phyloP scores from a whole-genome alignment of 768 basidiomycete genomes.

The Leccinum boreale region DNA sequence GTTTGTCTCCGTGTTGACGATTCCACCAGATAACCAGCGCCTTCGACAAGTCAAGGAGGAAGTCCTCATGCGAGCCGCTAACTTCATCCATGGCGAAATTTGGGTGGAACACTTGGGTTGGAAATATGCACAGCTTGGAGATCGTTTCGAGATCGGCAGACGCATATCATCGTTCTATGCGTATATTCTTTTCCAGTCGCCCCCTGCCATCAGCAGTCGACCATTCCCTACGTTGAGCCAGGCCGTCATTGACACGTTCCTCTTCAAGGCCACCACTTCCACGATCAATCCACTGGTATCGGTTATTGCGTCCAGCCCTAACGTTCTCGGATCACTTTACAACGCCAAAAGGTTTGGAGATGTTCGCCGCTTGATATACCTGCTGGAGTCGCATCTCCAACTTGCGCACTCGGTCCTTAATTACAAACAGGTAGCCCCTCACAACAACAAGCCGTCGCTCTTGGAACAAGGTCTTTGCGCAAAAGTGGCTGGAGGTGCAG shows the following conservation, averaged over 20 bases:
- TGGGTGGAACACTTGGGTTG: slow-evolving; percentile 86
- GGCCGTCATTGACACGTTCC: slow-evolving; percentile 64
- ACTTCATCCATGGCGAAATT: slow-evolving; percentile 80
- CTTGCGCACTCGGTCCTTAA: slow-evolving; percentile 62
- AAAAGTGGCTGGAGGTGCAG: slow-evolving; percentile 48
- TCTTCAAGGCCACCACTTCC: slow-evolving; percentile 73
- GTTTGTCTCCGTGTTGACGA: slow-evolving; percentile 44
- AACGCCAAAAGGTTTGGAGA: slow-evolving; percentile 66
- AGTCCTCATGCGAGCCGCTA: slow-evolving; percentile 72
- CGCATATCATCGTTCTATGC: slow-evolving; percentile 65
- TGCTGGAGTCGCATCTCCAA: slow-evolving; percentile 64
- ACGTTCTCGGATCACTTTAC: slow-evolving; percentile 58
- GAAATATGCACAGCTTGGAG: slow-evolving; percentile 80
- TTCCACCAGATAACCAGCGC: slow-evolving; percentile 54
- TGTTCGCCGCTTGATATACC: slow-evolving; percentile 60
- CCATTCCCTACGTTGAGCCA: slow-evolving; percentile 62
- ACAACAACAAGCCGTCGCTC: slow-evolving; percentile 51
- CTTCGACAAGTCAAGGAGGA: slow-evolving; percentile 78
- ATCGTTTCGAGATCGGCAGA: slow-evolving; percentile 79
- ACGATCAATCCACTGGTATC: slow-evolving; percentile 80
- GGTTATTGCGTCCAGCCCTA: slow-evolving; percentile 58
- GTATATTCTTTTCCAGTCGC: slow-evolving; percentile 60
- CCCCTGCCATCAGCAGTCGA: slow-evolving; percentile 48
- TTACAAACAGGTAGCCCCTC: slow-evolving; percentile 51
- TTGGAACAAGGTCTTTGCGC: slow-evolving; percentile 77